Evolutionary conservation across 306 rosid genomes (phyloP), one percentile per base, ranked within the genome.

Genomic region (Crotalaria pallida): DNA sequence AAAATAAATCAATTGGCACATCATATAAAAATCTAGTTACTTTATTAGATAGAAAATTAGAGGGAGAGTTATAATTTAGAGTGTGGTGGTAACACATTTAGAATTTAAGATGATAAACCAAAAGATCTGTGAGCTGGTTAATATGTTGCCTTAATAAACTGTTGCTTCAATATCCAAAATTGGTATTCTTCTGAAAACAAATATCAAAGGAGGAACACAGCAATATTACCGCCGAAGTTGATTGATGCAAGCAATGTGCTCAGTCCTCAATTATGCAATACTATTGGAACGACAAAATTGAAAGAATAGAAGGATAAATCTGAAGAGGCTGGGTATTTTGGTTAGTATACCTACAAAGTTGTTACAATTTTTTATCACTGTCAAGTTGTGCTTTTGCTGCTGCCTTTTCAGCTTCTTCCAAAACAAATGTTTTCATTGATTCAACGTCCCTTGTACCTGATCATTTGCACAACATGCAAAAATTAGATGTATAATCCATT

Each of bases 361-460:
- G 31, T 82, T 76, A 85, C 77, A 90, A 75, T 55, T 94, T 96
- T 31, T 81, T 64, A 41, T 81, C 88, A 68, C 58, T 77, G 67
- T 73, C 89, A 56, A 85, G 79, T 19, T 83, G 91, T 44, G 83
- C 84, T 69, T 87, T 88, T 59, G 87, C 69, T 19, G 94, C 96
- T 50, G 97, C 98, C 80, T 88, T 87, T 64, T 88, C 94, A 74
- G 97, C 85, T 79, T 90, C 97, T 43, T 90, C 96, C 65, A 90
- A 65, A 72, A 77, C 94, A 83, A 90, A 94, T 58, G 34, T 78
- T 81, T 79, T 90, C 29, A 88, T 86, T 47, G 96, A 85, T 77
- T 87, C 96, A 18, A 90, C 73, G 44, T 94, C 80, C 80, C 94
- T 82, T 33, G 81, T 16, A 60, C 98, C 98, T 90, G 87, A 75